These are phyloP conservation scores for Austroboletus festivus DNA, from an alignment of 768 basidiomycete species.

Conservation along the genomic window DNA sequence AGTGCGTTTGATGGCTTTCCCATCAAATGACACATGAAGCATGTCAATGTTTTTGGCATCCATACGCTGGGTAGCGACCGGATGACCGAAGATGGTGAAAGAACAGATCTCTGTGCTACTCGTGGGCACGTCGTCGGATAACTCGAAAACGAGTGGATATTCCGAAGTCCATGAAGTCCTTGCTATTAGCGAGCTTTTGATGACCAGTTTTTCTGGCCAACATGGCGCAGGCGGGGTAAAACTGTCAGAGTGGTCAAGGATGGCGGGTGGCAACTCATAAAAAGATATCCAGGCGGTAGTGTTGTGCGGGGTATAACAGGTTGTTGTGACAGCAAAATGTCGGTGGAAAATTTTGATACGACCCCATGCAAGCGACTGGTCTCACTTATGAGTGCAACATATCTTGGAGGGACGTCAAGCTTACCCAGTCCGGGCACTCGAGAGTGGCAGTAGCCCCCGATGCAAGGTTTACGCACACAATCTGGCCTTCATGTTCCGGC, in stretches of 20 bases:
- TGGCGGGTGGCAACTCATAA: conserved; percentile 12
- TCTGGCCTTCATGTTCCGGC: conserved; percentile 3
- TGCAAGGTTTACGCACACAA: conserved; percentile 21
- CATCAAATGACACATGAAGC: conserved; percentile 14
- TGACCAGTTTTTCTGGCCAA: conserved; percentile 15
- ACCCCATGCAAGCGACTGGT: conserved; percentile 10
- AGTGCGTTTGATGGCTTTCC: conserved; percentile 1
- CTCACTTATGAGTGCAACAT: conserved; percentile 2
- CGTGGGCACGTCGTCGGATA: conserved; percentile 14
- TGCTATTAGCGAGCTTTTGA: conserved; percentile 8
- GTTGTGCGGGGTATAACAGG: not conserved
- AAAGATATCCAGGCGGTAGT: conserved; percentile 10
- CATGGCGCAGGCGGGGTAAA: not conserved
- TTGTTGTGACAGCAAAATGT: conserved; percentile 8
- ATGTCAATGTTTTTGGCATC: conserved; percentile 3
- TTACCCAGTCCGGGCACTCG: conserved; percentile 18
- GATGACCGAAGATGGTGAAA: conserved; percentile 16
- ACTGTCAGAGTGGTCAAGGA: conserved; percentile 7
- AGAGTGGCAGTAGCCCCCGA: conserved; percentile 11
- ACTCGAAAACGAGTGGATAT: conserved; percentile 3
- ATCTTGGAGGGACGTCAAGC: not conserved
- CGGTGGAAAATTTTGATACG: conserved; percentile 14
- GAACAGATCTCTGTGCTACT: conserved; percentile 1
- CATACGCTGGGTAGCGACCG: not conserved
- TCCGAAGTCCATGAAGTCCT: conserved; percentile 15